These are phyloP conservation scores for Plasmodium ovale DNA, from an alignment of 169 alveolate genomes.

Conservation along the genomic window DNA sequence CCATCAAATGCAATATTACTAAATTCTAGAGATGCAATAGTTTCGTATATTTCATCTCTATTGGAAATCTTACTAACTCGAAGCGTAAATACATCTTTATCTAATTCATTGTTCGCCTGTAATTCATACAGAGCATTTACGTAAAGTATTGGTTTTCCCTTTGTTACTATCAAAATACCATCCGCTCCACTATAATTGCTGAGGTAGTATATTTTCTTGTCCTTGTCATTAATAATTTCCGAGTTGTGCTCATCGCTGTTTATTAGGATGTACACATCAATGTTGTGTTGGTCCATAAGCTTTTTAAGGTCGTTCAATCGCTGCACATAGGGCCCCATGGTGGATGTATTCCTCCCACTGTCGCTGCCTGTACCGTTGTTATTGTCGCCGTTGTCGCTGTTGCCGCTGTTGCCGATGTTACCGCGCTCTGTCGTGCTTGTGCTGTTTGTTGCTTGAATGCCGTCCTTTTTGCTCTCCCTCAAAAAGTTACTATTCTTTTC, in stretches of 20 bases:
- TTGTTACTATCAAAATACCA: constrained; percentile 66
- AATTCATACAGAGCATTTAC: constrained; percentile 67
- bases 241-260: constrained; percentile 77
- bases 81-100: constrained; percentile 21
- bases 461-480: background rate
- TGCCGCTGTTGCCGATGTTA: background rate
- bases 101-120: constrained; percentile 70
- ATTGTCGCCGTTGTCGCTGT: background rate
- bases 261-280: constrained; percentile 65
- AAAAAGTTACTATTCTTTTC: background rate
- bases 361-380: background rate
- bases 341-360: background rate
- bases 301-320: constrained; percentile 27
- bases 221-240: constrained; percentile 67
- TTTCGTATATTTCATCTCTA: constrained; percentile 33
- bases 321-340: background rate
- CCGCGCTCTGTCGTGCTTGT: background rate
- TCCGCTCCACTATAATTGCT: constrained; percentile 62
- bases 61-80: constrained; percentile 14
- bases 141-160: constrained; percentile 29
- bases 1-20: constrained; percentile 71
- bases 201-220: constrained; percentile 48
- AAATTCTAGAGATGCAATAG: constrained; percentile 33
- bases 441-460: background rate
- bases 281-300: constrained; percentile 39